Evolutionary conservation across 202 grass and related monocot species (phyloP).

Genomic region (Setaria italica): DNA sequence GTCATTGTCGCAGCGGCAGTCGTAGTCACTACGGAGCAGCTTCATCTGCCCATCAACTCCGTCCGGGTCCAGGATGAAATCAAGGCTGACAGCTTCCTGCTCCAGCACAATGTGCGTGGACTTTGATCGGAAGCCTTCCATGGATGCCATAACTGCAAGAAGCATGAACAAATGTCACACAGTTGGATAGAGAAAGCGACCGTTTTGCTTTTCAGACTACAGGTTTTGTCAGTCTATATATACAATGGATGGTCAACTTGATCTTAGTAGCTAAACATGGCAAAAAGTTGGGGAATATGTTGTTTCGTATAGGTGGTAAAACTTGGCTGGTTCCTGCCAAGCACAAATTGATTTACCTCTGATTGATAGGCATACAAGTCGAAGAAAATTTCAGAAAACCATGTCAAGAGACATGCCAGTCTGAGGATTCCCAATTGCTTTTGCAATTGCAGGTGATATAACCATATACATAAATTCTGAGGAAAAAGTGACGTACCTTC

Average conservation of each 20-base stretch:
- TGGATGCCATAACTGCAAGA: slow-evolving; percentile 64
- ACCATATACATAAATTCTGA: slow-evolving; percentile 5
- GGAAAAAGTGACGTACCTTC: slow-evolving; percentile 57
- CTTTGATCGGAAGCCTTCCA: slow-evolving; percentile 73
- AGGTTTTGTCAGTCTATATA: not conserved
- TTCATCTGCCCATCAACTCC: not conserved
- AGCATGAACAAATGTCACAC: not conserved
- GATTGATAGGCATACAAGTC: not conserved
- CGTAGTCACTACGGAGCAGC: not conserved
- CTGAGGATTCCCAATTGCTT: not conserved
- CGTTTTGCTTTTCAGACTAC: not conserved
- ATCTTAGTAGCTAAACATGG: slow-evolving; percentile 10
- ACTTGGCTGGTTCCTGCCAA: not conserved
- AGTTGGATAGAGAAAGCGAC: not conserved
- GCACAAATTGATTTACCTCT: not conserved
- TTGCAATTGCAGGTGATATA: not conserved
- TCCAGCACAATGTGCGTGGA: slow-evolving; percentile 63
- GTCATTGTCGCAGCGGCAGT: slow-evolving; percentile 45
- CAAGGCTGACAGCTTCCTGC: slow-evolving; percentile 57
- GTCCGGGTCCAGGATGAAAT: slow-evolving; percentile 81
- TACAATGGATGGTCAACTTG: not conserved
- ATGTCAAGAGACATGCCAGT: slow-evolving; percentile 23
- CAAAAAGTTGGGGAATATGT: no score
- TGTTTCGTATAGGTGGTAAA: not conserved
- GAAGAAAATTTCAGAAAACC: not conserved